Conservation (phyloP, 768 basidiomycete genomes). For the Harrya chromipes region DNA sequence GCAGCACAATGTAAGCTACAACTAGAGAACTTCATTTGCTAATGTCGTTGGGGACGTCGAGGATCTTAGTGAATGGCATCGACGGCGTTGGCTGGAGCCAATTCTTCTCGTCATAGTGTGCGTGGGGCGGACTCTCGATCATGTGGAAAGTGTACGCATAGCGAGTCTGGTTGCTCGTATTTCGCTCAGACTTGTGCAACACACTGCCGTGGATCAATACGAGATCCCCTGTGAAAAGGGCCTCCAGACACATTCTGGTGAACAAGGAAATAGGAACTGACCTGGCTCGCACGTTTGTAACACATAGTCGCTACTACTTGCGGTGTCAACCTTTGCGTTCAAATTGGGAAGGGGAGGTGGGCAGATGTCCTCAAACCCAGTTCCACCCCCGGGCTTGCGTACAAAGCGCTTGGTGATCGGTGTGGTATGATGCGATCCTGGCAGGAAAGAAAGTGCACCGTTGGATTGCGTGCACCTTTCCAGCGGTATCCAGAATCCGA, state of each 20-base stretch:
- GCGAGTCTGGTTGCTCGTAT: conserved; percentile 74
- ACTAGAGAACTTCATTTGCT: neutral
- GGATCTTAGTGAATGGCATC: conserved; percentile 75
- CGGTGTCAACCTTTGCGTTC: conserved; percentile 2
- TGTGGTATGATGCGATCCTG: conserved; percentile 80
- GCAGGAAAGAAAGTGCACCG: conserved; percentile 85
- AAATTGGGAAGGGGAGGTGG: conserved; percentile 23
- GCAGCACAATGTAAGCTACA: neutral
- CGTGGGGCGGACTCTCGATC: conserved; percentile 74
- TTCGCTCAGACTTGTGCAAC: conserved; percentile 88
- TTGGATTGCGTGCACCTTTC: conserved; percentile 82
- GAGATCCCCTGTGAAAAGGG: conserved; percentile 62
- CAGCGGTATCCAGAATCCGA: conserved; percentile 96
- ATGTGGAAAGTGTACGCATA: conserved; percentile 97
- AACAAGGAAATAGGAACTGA: conserved; percentile 22
- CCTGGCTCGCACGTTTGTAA: conserved; percentile 75
- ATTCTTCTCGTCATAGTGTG: conserved; percentile 84
- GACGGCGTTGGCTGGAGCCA: conserved; percentile 88
- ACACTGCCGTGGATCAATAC: conserved; percentile 94
- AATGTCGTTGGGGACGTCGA: conserved; percentile 31
- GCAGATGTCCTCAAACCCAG: conserved; percentile 72
- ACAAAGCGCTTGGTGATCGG: conserved; percentile 85
- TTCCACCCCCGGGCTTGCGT: conserved; percentile 70
- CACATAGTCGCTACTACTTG: conserved; percentile 47
- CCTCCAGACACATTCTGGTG: neutral